Conservation (phyloP, 306 rosid genomes). For the Citrullus amarus region DNA sequence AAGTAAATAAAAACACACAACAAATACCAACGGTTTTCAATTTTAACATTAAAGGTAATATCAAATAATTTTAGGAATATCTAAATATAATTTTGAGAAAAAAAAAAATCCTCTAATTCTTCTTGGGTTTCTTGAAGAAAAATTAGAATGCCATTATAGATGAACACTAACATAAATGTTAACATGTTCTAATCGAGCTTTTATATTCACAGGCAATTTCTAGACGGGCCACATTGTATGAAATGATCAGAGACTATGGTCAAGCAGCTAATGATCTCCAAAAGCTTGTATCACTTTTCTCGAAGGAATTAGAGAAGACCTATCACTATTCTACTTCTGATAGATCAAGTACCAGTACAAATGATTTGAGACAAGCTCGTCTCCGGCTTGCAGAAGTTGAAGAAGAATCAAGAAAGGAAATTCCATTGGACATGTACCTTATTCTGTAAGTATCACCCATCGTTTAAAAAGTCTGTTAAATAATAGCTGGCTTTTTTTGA, state of each 20-base stretch:
- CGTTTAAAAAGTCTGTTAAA: background rate
- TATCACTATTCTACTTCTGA: constrained; percentile 45
- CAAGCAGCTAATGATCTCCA: constrained; percentile 75
- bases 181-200: constrained; percentile 6
- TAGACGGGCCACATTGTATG: constrained; percentile 69
- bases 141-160: background rate
- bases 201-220: constrained; percentile 65
- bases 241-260: constrained; percentile 80
- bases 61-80: background rate
- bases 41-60: background rate
- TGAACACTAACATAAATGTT: background rate
- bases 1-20: background rate
- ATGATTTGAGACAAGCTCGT: constrained; percentile 71
- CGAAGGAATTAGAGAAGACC: constrained; percentile 37
- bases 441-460: constrained; percentile 55
- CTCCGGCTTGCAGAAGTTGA: constrained; percentile 62
- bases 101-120: background rate
- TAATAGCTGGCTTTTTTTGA: background rate
- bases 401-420: constrained; percentile 77
- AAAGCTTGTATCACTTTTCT: constrained; percentile 54
- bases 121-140: background rate
- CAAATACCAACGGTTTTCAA: background rate
- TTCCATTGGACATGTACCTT: constrained; percentile 82
- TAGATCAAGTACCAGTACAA: constrained; percentile 35
- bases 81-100: background rate